A percentile compares a stretch with the other conserved stretches of the same genome.
These are phyloP conservation scores for Eurotiales sp. DNA, from an alignment of 2,329 filamentous ascomycete species.

Conservation along the genomic window DNA sequence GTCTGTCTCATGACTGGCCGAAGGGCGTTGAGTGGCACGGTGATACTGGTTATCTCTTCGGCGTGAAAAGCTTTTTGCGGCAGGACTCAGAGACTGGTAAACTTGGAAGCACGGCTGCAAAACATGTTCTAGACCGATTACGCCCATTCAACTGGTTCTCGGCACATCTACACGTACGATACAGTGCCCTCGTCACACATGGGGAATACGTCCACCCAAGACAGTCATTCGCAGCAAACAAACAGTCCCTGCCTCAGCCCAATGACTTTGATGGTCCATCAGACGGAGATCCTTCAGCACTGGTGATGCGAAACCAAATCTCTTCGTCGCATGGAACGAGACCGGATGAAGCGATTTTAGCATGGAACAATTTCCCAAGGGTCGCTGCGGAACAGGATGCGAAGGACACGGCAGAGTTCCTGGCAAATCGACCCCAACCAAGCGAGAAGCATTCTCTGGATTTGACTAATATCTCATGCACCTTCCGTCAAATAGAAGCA, in stretches of 20 bases:
- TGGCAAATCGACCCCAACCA: slow-evolving; percentile 20
- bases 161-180: slow-evolving; percentile 90
- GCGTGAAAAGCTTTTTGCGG: slow-evolving; percentile 69
- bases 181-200: slow-evolving; percentile 60
- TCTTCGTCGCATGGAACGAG: neutral
- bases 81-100: slow-evolving; percentile 70
- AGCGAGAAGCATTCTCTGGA: neutral
- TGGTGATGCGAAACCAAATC: neutral
- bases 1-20: slow-evolving; percentile 95
- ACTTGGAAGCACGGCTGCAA: slow-evolving; percentile 76
- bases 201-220: slow-evolving; percentile 24
- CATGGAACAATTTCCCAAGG: slow-evolving; percentile 38
- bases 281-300: neutral
- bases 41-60: slow-evolving; percentile 64
- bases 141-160: slow-evolving; percentile 87
- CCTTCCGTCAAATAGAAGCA: slow-evolving; percentile 35
- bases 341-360: slow-evolving; percentile 21
- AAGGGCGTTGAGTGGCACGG: slow-evolving; percentile 75
- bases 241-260: neutral
- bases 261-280: slow-evolving; percentile 2
- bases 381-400: slow-evolving; percentile 31
- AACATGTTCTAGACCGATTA: slow-evolving; percentile 74
- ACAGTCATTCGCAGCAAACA: neutral
- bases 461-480: slow-evolving; percentile 15
- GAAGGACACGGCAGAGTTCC: slow-evolving; percentile 27